Evolutionary conservation across 257 asterid species (phyloP), one percentile per base, ranked within the genome.

Genomic region (Nicotiana attenuata): DNA sequence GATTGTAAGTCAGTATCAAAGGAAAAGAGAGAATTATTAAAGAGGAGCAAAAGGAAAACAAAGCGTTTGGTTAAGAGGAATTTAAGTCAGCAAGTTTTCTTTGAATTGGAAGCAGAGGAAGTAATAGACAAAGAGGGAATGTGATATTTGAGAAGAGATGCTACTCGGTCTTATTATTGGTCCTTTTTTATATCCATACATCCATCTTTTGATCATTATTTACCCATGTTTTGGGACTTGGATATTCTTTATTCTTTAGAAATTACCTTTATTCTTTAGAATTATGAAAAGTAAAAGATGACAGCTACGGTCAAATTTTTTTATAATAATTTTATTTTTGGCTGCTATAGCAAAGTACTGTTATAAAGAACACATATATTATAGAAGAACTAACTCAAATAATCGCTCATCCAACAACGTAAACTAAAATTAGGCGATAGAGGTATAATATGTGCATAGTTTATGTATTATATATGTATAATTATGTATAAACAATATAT

Each of bases 111-210:
- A 64, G 64, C 65, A 55, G 68, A 79, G 66, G 77, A 80, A 64
- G 33, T 75, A 84, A 79, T 83, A 82, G n/a, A 65, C 80, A 88
- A 82, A 78, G 73, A 73, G 26, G 91, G 89, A 86, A 84, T 81
- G 83, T 60, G 81, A 57, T 45, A 57, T 56, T 52, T 80, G 60
- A 57, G 80, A 50, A 66, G 63, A 41, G 56, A 82, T 76, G 82
- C 47, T 41, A 41, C 47, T 77, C 81, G 81, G 75, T 56, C 73
- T 50, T 9, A 80, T 59, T 11, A 77, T 85, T 86, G 89, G 88
- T 84, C 87, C 87, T 89, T 83, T 86, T 87, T 87, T 90, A 92
- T 87, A 87, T 89, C 89, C 92, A 85, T 29, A 80, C 65, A 6
- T 66, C 22, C 47, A 10, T 77, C 26, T 66, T 77, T 24, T 10